Conservation (phyloP, 495 filamentous ascomycete species). For the Daldinia caldariorum region DNA sequence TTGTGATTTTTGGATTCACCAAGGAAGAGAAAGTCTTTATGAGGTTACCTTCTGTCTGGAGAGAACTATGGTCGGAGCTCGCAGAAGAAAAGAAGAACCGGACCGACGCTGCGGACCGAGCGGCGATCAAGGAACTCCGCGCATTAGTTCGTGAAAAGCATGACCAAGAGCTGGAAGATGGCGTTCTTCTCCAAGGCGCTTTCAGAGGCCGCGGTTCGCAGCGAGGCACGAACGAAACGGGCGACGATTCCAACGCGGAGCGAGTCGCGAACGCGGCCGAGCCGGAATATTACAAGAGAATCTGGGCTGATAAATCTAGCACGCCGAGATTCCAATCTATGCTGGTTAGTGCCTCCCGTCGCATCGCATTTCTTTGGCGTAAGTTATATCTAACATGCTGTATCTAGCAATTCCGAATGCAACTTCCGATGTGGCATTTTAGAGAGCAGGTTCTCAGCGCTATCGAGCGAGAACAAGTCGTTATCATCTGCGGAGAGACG, state of each 20-base stretch:
- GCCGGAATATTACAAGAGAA: constrained; percentile 62
- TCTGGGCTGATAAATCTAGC: constrained; percentile 76
- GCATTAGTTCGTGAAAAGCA: constrained; percentile 66
- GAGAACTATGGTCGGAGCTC: constrained; percentile 86
- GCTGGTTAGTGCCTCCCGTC: constrained; percentile 55
- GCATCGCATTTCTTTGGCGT: neutral
- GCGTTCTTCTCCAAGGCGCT: constrained; percentile 74
- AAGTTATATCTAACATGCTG: constrained; percentile 36
- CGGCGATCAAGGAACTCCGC: constrained; percentile 68
- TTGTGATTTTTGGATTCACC: constrained; percentile 77
- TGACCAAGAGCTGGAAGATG: constrained; percentile 72
- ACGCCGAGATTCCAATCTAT: constrained; percentile 68
- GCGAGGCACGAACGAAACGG: constrained; percentile 57
- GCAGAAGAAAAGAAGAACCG: constrained; percentile 72
- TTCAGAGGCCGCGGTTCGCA: constrained; percentile 71
- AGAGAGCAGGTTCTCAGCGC: constrained; percentile 76
- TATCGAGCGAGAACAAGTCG: constrained; percentile 78
- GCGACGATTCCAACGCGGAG: constrained; percentile 55
- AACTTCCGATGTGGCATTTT: constrained; percentile 89
- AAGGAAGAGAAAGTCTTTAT: constrained; percentile 89
- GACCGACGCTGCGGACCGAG: constrained; percentile 73
- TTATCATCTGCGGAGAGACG: constrained; percentile 94
- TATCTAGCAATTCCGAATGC: constrained; percentile 65
- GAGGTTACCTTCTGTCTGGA: constrained; percentile 79
- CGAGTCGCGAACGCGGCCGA: constrained; percentile 34